Percentiles rank a stretch among this genome's conserved stretches.
Evolutionary conservation across 2,329 filamentous ascomycete species (phyloP).

Genomic region (Fusarium lyarnte): DNA sequence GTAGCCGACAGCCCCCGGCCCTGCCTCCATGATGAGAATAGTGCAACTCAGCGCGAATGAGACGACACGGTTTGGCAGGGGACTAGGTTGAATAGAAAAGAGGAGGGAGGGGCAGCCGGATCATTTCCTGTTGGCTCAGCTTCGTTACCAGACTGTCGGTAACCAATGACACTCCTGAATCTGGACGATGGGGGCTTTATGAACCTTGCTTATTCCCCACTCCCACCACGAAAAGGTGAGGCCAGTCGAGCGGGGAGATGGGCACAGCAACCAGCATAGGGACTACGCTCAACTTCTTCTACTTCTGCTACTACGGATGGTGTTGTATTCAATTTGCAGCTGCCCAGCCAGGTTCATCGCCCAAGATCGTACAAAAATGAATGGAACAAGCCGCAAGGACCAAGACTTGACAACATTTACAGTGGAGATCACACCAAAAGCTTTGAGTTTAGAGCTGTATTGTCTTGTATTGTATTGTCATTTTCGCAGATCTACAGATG

Average conservation of each 20-base stretch:
- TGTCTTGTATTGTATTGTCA: slow-evolving; percentile 14
- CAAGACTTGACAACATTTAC: background rate
- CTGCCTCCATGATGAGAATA: slow-evolving; percentile 10
- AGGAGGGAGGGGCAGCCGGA: background rate
- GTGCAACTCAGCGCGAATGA: background rate
- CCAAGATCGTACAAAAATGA: background rate
- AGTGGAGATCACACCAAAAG: background rate
- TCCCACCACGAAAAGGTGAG: slow-evolving; percentile 1
- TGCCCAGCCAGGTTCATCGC: background rate
- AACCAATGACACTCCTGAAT: slow-evolving; percentile 12
- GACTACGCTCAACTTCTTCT: background rate
- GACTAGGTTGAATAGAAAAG: background rate
- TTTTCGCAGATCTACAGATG: slow-evolving; percentile 18
- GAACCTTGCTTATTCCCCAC: slow-evolving; percentile 14
- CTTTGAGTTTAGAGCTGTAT: slow-evolving; percentile 9
- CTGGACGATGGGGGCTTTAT: slow-evolving; percentile 11
- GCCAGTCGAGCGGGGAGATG: background rate
- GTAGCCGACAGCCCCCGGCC: background rate
- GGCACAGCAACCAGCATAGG: background rate
- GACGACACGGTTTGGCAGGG: background rate
- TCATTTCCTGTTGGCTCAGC: slow-evolving; percentile 36
- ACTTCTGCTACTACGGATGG: background rate
- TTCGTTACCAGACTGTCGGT: slow-evolving; percentile 26
- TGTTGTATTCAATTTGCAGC: background rate
- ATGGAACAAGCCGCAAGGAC: background rate